Base-by-base conservation (phyloP, 768 basidiomycete species). In the Sarcodon aspratus region DNA sequence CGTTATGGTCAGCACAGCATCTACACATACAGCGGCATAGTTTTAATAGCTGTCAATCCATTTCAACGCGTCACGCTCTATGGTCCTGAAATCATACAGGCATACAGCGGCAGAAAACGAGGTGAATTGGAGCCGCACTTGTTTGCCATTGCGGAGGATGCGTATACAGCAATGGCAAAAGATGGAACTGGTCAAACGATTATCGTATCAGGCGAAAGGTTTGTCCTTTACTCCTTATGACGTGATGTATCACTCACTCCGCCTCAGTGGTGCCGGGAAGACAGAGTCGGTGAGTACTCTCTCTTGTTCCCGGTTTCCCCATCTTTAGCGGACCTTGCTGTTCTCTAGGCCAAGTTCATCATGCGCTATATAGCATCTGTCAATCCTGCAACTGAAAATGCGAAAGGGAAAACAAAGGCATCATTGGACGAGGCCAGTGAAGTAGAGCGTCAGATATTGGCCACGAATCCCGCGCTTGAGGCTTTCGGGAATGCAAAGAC, bases 401-500 rank as follows among this genome's bases (percentile, higher is more conserved):
- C 74, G 48, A 80, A 82, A 64, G 61, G 71, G 4, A 86, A 74
- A 62, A 78, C 82, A 8, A 86, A 90, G 58, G 69, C 77, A 46
- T 81, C 85, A 9, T 64, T 87, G 45, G 92, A 87, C 59, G 91
- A 85, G 54, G 86, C 87, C 3, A 93, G 85, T 62, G 96, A 97
- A 66, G 92, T 94, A 54, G 96, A 99, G 63, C 80, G 84, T 45
- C 96, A 98, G 66, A 99, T 99, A 51, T 71, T 99, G 48, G 96
- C 96, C 31, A 97, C 95, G n/a, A 99, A 99, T 64, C 96, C 96
- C 18, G 98, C 96, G 59, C 82, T 99, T 54, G 96, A 99, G 67
- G 89, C 96, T 0, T 98, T 99, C 57, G 96, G 96, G 55, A 99
- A 99, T 66, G 96, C 96, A 18, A 99, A 99, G 69, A 99, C 96